Evolutionary conservation across 2,329 filamentous ascomycete species (phyloP).

Genomic region (Botrytis squamosa): DNA sequence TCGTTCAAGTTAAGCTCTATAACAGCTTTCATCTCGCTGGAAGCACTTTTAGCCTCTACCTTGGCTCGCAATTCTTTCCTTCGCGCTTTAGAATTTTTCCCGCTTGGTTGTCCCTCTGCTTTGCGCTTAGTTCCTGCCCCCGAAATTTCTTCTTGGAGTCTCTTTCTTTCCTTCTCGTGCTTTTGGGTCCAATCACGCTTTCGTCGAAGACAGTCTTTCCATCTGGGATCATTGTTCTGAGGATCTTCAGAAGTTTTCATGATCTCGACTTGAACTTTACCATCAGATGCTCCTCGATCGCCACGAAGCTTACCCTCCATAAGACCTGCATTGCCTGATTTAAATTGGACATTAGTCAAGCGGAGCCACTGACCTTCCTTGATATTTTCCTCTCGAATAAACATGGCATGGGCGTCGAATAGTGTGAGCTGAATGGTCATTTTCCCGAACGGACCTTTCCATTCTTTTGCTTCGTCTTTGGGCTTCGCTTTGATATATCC

Average conservation of each 20-base stretch:
- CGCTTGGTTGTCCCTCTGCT: slow-evolving; percentile 21
- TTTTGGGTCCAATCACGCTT: slow-evolving; percentile 58
- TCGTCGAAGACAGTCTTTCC: slow-evolving; percentile 60
- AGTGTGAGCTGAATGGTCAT: slow-evolving; percentile 69
- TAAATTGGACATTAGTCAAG: slow-evolving; percentile 72
- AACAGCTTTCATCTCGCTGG: slow-evolving; percentile 23
- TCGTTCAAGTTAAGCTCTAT: slow-evolving; percentile 33
- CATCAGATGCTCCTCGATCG: slow-evolving; percentile 49
- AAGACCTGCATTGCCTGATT: slow-evolving; percentile 49
- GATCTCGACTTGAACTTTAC: slow-evolving; percentile 58
- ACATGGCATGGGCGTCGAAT: slow-evolving; percentile 65
- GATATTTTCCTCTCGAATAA: slow-evolving; percentile 53
- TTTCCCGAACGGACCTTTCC: slow-evolving; percentile 74
- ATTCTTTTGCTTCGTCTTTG: slow-evolving; percentile 45
- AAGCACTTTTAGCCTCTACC: slow-evolving; percentile 35
- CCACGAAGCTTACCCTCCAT: slow-evolving; percentile 72
- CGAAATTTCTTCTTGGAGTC: slow-evolving; percentile 41
- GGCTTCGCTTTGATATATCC: slow-evolving; percentile 48
- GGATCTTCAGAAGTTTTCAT: slow-evolving; percentile 45
- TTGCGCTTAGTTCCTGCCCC: slow-evolving; percentile 37
- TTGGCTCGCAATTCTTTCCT: slow-evolving; percentile 37
- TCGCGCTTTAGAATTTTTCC: slow-evolving; percentile 32
- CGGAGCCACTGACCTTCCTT: slow-evolving; percentile 60
- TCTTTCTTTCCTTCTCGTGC: slow-evolving; percentile 44
- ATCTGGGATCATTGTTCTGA: slow-evolving; percentile 47